Evolutionary conservation across 345 rosid genomes (phyloP), one percentile per base, ranked within the genome.

Genomic region (Hibiscus trionum): DNA sequence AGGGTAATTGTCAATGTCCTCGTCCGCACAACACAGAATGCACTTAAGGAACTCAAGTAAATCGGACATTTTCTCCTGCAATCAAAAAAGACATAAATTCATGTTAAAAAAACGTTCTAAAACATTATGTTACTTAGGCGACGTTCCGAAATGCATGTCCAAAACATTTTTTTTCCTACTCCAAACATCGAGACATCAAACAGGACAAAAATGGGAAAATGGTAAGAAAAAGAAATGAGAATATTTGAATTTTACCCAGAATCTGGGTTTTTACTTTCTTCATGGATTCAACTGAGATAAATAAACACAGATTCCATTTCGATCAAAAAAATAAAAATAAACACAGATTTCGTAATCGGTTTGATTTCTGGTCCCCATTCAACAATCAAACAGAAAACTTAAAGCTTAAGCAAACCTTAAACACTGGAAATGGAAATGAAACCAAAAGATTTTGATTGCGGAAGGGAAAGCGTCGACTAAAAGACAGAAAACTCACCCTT

Each of bases 31-130:
- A 49, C 71, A 49, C 4, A 68, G 44, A 15, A 29, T 16, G 21
- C 71, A 29, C 19, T 68, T 50, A 24, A 68, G 27, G 44, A 68
- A 2, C 53, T 50, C 71, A 68, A 50, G 59, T 49, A 68, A n/a
- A 46, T 3, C n/a, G 27, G 71, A 49, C 59, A 67, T 67, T 29
- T 49, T 49, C 44, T 49, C 59, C 71, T 67, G 71, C 35, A 29
- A 49, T 29, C 37, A 21, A 29, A 66, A 8, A 47, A 29, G 21
- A 15, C 39, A 66, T 4, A 47, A 6, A 66, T 6, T 26, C 19
- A 63, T 19, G 21, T n/a, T 15, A 52, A 66, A 17, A 17, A 27
- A 27, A 37, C 37, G 15, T 60, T 60, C 17, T 12, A 60, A 60
- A 29, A 15, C 53, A 49, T 14, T 49, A 49, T 11, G 16, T 49